These are phyloP conservation scores for Gamsiella multidivaricata DNA, from an alignment of 192 early-diverging fungal genomes.

Conservation along the genomic window DNA sequence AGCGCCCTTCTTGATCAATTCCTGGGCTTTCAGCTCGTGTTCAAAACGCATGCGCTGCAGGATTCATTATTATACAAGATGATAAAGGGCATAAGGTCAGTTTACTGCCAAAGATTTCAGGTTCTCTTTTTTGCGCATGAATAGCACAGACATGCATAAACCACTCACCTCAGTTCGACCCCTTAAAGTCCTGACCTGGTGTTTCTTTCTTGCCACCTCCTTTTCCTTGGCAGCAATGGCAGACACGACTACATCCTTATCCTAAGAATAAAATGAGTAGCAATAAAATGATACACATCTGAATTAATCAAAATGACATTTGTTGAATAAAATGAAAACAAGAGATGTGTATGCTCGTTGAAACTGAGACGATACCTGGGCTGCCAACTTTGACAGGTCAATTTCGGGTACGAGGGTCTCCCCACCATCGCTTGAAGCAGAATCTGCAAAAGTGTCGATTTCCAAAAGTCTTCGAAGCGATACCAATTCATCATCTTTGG, in stretches of 20 bases:
- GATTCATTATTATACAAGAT: too few species aligned
- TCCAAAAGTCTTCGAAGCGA: constrained; percentile 6
- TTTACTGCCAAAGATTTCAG: too few species aligned
- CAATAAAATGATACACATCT: background rate
- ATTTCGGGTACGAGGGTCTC: constrained; percentile 43
- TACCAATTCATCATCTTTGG: constrained; percentile 20
- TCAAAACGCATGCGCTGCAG: constrained; percentile 20
- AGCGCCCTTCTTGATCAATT: background rate
- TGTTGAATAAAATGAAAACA: too few species aligned
- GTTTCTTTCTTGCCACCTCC: constrained; percentile 21
- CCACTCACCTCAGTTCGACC: constrained; percentile 23
- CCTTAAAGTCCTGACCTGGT: constrained; percentile 33
- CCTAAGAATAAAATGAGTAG: constrained; percentile 11
- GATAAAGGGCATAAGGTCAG: too few species aligned
- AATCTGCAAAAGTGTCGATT: constrained; percentile 5
- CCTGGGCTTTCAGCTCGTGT: constrained; percentile 14
- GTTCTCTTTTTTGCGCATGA: background rate
- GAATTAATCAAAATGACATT: too few species aligned
- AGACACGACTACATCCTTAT: constrained; percentile 18
- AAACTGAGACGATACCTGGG: constrained; percentile 29
- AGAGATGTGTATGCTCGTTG: too few species aligned
- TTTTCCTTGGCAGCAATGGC: constrained; percentile 31
- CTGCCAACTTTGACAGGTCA: constrained; percentile 20
- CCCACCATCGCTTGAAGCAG: constrained; percentile 34
- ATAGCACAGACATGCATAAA: background rate